phyloP scores from a whole-genome alignment of 768 basidiomycete species.

The Heimioporus sp. region DNA sequence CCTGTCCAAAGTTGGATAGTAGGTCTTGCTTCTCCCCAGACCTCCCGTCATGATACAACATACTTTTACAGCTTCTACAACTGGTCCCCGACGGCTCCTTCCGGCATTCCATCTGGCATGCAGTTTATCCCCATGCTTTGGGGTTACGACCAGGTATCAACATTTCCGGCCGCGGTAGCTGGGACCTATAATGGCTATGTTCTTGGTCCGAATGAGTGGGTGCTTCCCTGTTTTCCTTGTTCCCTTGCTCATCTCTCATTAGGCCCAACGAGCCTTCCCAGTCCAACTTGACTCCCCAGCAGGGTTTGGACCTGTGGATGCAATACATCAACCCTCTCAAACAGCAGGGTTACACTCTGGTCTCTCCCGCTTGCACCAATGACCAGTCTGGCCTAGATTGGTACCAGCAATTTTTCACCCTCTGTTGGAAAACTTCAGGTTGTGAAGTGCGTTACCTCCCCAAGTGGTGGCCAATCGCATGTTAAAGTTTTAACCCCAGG shows the following conservation, averaged over 20 bases:
- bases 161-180: conserved; percentile 31
- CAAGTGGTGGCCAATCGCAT: background rate
- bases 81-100: conserved; percentile 55
- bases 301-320: conserved; percentile 56
- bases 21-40: conserved; percentile 7
- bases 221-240: background rate
- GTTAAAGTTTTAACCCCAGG: conserved; percentile 32
- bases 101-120: conserved; percentile 37
- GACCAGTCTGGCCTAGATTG: conserved; percentile 57
- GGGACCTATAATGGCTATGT: conserved; percentile 50
- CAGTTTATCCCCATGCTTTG: conserved; percentile 65
- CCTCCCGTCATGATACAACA: background rate
- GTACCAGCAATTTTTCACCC: conserved; percentile 55
- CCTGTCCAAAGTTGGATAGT: conserved; percentile 41
- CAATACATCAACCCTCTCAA: conserved; percentile 59
- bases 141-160: conserved; percentile 54
- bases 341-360: conserved; percentile 51
- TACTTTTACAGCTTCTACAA: conserved; percentile 48
- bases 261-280: conserved; percentile 72
- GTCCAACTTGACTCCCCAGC: conserved; percentile 52
- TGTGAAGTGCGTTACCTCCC: conserved; percentile 46
- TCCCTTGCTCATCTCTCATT: background rate
- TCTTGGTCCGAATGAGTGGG: conserved; percentile 77
- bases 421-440: conserved; percentile 35
- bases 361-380: conserved; percentile 69